Conservation (phyloP, 345 rosid species). For the Salix udensis region DNA sequence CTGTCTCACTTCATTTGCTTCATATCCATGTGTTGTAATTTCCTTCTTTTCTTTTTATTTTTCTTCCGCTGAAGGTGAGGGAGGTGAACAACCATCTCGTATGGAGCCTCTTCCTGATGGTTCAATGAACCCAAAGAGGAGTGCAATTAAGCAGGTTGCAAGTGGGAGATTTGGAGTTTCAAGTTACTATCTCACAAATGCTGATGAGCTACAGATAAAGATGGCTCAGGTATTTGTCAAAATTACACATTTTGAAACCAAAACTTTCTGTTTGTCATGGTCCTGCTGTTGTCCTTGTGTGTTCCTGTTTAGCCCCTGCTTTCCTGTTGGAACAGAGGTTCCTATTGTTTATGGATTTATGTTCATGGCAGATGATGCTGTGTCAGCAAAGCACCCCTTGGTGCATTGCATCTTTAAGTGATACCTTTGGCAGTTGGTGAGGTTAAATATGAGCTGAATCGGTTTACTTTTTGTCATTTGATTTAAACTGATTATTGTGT, state of each 20-base stretch:
- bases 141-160: slow-evolving; percentile 98
- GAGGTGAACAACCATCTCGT: slow-evolving; percentile 98
- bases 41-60: background rate
- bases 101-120: slow-evolving; percentile 93
- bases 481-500: slow-evolving; percentile 16
- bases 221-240: slow-evolving; percentile 89
- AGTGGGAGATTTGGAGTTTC: slow-evolving; percentile 99
- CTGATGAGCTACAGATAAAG: slow-evolving; percentile 95
- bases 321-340: slow-evolving; percentile 45
- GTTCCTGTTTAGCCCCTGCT: slow-evolving; percentile 31
- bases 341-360: slow-evolving; percentile 45
- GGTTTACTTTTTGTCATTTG: slow-evolving; percentile 13
- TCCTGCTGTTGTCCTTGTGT: slow-evolving; percentile 17
- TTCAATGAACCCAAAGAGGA: slow-evolving; percentile 84
- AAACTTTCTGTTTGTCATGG: background rate
- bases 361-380: slow-evolving; percentile 60
- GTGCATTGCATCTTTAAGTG: slow-evolving; percentile 46
- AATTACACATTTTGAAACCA: background rate
- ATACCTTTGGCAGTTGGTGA: slow-evolving; percentile 46
- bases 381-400: slow-evolving; percentile 42
- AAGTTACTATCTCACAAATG: slow-evolving; percentile 95
- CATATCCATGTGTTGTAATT: background rate
- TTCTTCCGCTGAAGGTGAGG: slow-evolving; percentile 64
- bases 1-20: background rate
- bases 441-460: slow-evolving; percentile 30